Conservation (phyloP, 2,329 filamentous ascomycete genomes). For the Colletotrichum graminicola region DNA sequence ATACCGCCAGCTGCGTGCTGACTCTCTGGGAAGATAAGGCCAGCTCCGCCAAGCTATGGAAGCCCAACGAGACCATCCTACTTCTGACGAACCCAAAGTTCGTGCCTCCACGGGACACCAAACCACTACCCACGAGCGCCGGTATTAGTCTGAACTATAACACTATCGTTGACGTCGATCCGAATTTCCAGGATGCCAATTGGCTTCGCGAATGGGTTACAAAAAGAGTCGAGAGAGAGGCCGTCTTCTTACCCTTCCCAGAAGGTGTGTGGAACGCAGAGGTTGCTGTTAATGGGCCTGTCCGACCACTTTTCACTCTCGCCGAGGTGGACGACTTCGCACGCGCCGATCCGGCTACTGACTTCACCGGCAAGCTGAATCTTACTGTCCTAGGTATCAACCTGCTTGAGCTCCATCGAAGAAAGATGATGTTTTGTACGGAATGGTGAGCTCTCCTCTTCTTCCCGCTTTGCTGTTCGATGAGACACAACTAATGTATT, state of each 20-base stretch:
- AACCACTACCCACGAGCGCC: constrained; percentile 13
- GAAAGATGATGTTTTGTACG: constrained; percentile 53
- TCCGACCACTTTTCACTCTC: constrained; percentile 55
- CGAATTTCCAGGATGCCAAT: constrained; percentile 63
- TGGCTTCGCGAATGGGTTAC: constrained; percentile 65
- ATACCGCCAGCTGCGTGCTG: constrained; percentile 65
- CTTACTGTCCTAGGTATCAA: constrained; percentile 51
- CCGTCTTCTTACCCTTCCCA: constrained; percentile 63
- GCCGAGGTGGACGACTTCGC: constrained; percentile 58
- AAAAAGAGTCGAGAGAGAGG: constrained; percentile 61
- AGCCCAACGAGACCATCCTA: constrained; percentile 61
- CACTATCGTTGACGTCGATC: constrained; percentile 68
- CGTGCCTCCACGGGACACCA: background rate
- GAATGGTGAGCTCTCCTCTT: constrained; percentile 53
- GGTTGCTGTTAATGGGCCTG: constrained; percentile 48
- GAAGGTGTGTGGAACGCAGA: constrained; percentile 54
- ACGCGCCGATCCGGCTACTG: constrained; percentile 47
- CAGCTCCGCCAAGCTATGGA: constrained; percentile 58
- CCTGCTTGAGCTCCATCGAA: constrained; percentile 49
- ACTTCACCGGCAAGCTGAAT: constrained; percentile 57
- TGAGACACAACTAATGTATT: constrained; percentile 8
- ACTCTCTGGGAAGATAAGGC: constrained; percentile 67
- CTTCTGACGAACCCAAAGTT: constrained; percentile 61
- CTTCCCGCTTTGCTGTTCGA: background rate
- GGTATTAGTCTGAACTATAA: constrained; percentile 52